Evolutionary conservation across 129 eudicot species (phyloP), one percentile per base, ranked within the genome.

Genomic region (Kitagawia praeruptora): DNA sequence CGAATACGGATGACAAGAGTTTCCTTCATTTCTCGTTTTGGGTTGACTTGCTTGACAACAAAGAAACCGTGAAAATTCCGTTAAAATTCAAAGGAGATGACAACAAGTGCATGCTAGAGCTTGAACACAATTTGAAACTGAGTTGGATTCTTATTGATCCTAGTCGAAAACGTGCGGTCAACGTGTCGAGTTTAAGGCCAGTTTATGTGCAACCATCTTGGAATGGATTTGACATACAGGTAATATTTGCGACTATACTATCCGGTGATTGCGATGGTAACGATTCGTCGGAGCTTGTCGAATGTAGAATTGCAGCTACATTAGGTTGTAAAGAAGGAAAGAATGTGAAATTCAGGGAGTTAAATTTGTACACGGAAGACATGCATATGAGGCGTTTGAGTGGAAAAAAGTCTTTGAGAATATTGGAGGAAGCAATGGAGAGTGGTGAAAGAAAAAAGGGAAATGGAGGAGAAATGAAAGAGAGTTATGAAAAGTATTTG

Each of bases 121-220:
- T 78, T 1, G 28, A 78, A 16, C 8, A 63, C 3, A 47, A 56
- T 27, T 25, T 63, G 18, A 78, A 49, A 41, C 4, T 78, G 25
- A 78, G 80, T 16, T 78, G 80, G 80, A 78, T 78, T 28, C 2
- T 78, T 0, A 78, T 78, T 19, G 80, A 78, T 14, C 80, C 74
- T 12, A 44, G 28, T 14, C 74, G 58, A 31, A 78, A 63, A 12
- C 74, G 74, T 18, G 75, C 80, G 3, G 80, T 38, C 13, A 78
- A 78, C 21, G n/a, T 78, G 58, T 63, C 80, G 9, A 78, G 80
- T 41, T 6, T 41, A 4, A 15, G 45, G 74, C 74, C 80, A 2
- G 74, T 78, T 5, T 78, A 19, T 15, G 74, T 63, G 13, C 27
- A 27, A 7, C 74, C 58, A 23, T 21, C 23, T 42, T 28, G 41